Percentiles rank a stretch among this genome's conserved stretches.
phyloP scores from a whole-genome alignment of 495 filamentous ascomycete genomes.

The Hypoxylon subgilvum region DNA sequence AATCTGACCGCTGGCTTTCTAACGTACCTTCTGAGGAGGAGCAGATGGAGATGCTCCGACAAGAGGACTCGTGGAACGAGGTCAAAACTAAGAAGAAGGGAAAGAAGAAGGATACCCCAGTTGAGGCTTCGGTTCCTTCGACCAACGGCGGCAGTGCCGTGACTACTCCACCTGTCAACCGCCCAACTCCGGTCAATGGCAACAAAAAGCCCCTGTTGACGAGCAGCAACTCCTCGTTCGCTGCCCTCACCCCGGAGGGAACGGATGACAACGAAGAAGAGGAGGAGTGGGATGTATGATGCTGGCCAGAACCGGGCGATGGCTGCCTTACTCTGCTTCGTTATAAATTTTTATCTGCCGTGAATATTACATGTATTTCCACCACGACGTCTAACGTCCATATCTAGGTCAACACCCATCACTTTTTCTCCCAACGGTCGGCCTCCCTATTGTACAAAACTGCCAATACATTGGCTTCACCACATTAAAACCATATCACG shows the following conservation, averaged over 20 bases:
- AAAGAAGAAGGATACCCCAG: slow-evolving; percentile 49
- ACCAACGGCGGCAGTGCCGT: slow-evolving; percentile 33
- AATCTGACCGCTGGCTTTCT: slow-evolving; percentile 57
- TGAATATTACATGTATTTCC: slow-evolving; percentile 32
- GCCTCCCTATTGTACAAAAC: slow-evolving; percentile 31
- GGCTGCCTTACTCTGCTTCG: slow-evolving; percentile 18
- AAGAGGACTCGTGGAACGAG: slow-evolving; percentile 74
- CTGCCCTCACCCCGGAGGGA: slow-evolving; percentile 51
- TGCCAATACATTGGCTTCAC: slow-evolving; percentile 8
- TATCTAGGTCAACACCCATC: too few relatives aligned
- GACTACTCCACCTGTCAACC: slow-evolving; percentile 37
- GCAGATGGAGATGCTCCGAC: slow-evolving; percentile 72
- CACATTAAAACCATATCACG: too few relatives aligned
- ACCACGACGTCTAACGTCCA: not conserved
- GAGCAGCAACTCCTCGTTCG: slow-evolving; percentile 52
- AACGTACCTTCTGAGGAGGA: slow-evolving; percentile 82
- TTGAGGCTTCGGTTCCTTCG: slow-evolving; percentile 31
- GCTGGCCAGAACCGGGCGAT: not conserved
- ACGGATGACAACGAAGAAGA: slow-evolving; percentile 50
- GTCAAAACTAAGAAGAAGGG: slow-evolving; percentile 70
- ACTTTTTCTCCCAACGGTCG: slow-evolving; percentile 11
- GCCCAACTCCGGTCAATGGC: slow-evolving; percentile 44
- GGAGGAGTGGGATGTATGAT: slow-evolving; percentile 59
- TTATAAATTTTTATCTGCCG: slow-evolving; percentile 34
- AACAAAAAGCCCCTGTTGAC: slow-evolving; percentile 38